These are phyloP conservation scores for Yueomyces sp. DNA, from an alignment of 805 yeast species.

Conservation along the genomic window DNA sequence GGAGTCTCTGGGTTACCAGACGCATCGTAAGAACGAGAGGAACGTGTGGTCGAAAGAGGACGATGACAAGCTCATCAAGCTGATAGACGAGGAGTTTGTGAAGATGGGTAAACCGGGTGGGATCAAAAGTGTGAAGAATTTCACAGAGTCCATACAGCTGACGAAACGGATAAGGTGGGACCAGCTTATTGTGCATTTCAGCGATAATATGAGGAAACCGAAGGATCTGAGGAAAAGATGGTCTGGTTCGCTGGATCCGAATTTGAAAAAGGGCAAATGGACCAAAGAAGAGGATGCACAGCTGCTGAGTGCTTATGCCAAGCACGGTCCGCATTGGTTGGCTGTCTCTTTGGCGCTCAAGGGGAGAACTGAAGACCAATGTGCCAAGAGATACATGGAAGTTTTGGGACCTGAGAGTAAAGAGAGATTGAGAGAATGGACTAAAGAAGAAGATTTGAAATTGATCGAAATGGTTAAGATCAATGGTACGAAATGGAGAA, in stretches of 20 bases:
- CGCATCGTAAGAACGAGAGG: slow-evolving; percentile 48
- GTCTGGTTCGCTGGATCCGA: slow-evolving; percentile 77
- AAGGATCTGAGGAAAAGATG: slow-evolving; percentile 83
- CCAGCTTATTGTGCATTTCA: slow-evolving; percentile 32
- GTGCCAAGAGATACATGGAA: slow-evolving; percentile 82
- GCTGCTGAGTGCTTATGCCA: slow-evolving; percentile 47
- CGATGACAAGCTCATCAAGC: slow-evolving; percentile 38
- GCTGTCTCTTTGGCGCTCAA: slow-evolving; percentile 62
- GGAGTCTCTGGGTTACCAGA: slow-evolving; percentile 61
- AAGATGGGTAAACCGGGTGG: slow-evolving; percentile 26
- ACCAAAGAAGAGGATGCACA: slow-evolving; percentile 63
- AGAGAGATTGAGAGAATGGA: slow-evolving; percentile 72
- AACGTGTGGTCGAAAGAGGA: slow-evolving; percentile 70
- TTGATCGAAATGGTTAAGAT: slow-evolving; percentile 53
- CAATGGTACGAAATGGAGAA: slow-evolving; percentile 84
- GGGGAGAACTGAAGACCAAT: slow-evolving; percentile 89
- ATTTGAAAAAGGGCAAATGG: slow-evolving; percentile 76
- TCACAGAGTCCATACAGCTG: slow-evolving; percentile 17
- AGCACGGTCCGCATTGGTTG: slow-evolving; percentile 76
- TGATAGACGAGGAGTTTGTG: slow-evolving; percentile 28
- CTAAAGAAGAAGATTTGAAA: slow-evolving; percentile 56
- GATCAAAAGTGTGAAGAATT: slow-evolving; percentile 17
- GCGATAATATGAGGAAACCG: slow-evolving; percentile 42
- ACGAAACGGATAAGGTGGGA: slow-evolving; percentile 48
- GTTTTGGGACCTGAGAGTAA: slow-evolving; percentile 73